These are phyloP conservation scores for Ascochyta pisi DNA, from an alignment of 2,329 filamentous ascomycete genomes.

Conservation along the genomic window DNA sequence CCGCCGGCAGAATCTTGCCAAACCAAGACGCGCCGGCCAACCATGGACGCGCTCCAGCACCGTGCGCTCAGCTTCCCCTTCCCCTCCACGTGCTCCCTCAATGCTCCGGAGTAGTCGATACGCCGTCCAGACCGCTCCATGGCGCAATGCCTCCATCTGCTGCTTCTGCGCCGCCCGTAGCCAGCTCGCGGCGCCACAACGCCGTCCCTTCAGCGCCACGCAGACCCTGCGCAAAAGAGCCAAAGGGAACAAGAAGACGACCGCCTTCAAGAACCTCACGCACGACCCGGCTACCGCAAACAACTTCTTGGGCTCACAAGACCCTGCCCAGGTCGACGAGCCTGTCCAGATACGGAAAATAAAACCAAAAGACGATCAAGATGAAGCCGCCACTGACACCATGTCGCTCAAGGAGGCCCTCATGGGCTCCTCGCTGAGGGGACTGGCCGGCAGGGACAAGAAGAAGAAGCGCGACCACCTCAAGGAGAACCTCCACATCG, in stretches of 20 bases:
- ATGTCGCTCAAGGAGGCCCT: slow-evolving; percentile 35
- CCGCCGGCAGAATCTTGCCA: slow-evolving; percentile 12
- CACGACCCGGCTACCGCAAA: not conserved
- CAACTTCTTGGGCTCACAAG: not conserved
- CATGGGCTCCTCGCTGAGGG: slow-evolving; percentile 15
- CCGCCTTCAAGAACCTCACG: not conserved
- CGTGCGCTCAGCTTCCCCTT: not conserved
- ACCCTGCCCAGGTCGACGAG: not conserved
- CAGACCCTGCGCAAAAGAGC: slow-evolving; percentile 8
- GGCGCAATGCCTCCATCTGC: slow-evolving; percentile 25
- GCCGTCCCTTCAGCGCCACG: slow-evolving; percentile 29
- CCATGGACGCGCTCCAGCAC: slow-evolving; percentile 12
- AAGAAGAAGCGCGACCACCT: slow-evolving; percentile 4
- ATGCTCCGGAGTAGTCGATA: slow-evolving; percentile 36
- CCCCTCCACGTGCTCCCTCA: slow-evolving; percentile 2
- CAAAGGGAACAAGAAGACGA: slow-evolving; percentile 5
- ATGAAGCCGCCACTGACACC: not conserved
- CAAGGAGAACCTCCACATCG: slow-evolving; percentile 31
- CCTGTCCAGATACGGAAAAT: not conserved
- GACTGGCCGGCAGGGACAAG: slow-evolving; percentile 9
- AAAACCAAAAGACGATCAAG: not conserved
- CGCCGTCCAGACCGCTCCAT: slow-evolving; percentile 28
- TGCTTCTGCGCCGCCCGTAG: slow-evolving; percentile 29
- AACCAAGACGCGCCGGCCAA: too few relatives aligned
- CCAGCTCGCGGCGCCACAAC: slow-evolving; percentile 10